A percentile compares a stretch with the other conserved stretches of the same genome.
Conservation (phyloP, 2,329 filamentous ascomycete species). For the Penicillium sp. region DNA sequence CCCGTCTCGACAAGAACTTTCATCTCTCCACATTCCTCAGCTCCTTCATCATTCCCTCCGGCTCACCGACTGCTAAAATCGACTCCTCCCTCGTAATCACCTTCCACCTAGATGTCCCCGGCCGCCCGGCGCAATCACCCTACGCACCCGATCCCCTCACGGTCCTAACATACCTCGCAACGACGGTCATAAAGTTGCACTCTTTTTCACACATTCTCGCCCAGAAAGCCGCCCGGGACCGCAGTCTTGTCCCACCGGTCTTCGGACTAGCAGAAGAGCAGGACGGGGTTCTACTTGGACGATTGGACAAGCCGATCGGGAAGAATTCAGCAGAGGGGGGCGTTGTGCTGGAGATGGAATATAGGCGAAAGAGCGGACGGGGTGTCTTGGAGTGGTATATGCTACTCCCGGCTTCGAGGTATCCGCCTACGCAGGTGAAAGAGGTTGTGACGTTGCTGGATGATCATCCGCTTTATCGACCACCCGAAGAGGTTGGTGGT, state of each 20-base stretch:
- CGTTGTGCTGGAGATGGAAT: slow-evolving; percentile 82
- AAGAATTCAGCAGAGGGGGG: slow-evolving; percentile 56
- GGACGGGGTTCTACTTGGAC: slow-evolving; percentile 77
- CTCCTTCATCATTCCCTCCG: slow-evolving; percentile 64
- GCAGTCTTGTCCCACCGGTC: slow-evolving; percentile 74
- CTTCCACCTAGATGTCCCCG: slow-evolving; percentile 82
- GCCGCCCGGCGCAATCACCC: slow-evolving; percentile 43
- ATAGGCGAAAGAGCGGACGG: slow-evolving; percentile 80
- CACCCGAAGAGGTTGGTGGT: slow-evolving; percentile 47
- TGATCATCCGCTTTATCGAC: slow-evolving; percentile 74
- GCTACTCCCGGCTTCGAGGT: slow-evolving; percentile 54
- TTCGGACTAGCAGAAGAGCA: slow-evolving; percentile 79
- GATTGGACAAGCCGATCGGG: slow-evolving; percentile 47
- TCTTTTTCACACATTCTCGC: slow-evolving; percentile 76
- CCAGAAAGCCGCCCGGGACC: slow-evolving; percentile 74
- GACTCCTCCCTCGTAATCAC: slow-evolving; percentile 73
- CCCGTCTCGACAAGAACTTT: slow-evolving; percentile 53
- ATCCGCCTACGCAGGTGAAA: slow-evolving; percentile 52
- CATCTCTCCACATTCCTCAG: slow-evolving; percentile 72
- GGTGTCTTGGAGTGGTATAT: slow-evolving; percentile 73
- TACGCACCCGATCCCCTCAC: slow-evolving; percentile 71
- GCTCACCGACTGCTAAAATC: slow-evolving; percentile 33
- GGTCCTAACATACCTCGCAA: slow-evolving; percentile 83
- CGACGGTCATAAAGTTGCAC: slow-evolving; percentile 76
- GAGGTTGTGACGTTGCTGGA: slow-evolving; percentile 68